Evolutionary conservation across 2,329 filamentous ascomycete genomes (phyloP), one percentile per base, ranked within the genome.

Genomic region (Podosphaera aphanis): DNA sequence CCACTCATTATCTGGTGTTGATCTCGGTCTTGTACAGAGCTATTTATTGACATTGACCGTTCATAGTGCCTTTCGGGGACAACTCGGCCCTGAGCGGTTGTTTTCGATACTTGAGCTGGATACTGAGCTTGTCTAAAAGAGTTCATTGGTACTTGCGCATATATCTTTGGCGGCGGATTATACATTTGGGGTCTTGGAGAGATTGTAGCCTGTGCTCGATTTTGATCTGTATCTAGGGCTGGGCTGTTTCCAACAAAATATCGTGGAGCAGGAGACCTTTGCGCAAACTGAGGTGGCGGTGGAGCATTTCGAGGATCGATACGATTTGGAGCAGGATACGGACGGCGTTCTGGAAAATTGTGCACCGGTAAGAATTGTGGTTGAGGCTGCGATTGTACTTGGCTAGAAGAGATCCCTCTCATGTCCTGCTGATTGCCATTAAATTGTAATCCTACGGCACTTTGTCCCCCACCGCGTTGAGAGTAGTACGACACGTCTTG

Each of bases 11-110:
- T 94, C 62, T 94, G 88, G 60, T 90, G 80, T 39, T 85, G 68
- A 56, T 82, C 80, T 49, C 73, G 71, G 54, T 92, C 83, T 46
- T 79, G 70, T 2, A 78, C 70, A 53, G 84, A 82, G 8, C 82
- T 83, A 4, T 80, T 90, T 79, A 98, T 79, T 40, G 88, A 93
- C 90, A 95, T 95, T 51, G 90, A 78, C 48, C 90, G 75, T 61
- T 95, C 88, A 56, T 92, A 83, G 50, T 86, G 81, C 46, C 88
- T 77, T 59, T 94, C 86, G 1, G 90, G 90, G 7, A 98, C 85
- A 31, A 90, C 69, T 49, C 90, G 74, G 27, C 90, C 90, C 60
- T 94, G 86, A 7, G 86, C 83, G 2, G 90, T 98, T 43, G 84
- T 93, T 50, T 79, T 72, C 1, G 84, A 77, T 54, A 75, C 71